Base-by-base conservation (phyloP, 169 alveolate species). In the Cryptosporidium xiaoi region DNA sequence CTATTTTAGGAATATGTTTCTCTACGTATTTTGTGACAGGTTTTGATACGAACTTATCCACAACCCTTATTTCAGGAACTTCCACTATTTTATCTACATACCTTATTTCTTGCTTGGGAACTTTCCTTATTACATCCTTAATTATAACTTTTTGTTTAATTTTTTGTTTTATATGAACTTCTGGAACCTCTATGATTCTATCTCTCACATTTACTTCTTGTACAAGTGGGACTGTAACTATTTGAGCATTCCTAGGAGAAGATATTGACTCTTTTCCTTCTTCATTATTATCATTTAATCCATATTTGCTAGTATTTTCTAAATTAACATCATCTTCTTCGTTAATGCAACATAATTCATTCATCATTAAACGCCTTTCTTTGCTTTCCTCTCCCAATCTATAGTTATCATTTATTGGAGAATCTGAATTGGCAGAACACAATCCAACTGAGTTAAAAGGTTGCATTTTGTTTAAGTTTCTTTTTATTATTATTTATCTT, bases 161-260 rank as follows among this genome's bases (percentile, higher is more conserved):
- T 62, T 77, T 77, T 20, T 77, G 85, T 62, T 65, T 77, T 60
- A 77, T 60, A 44, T 77, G 85, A 33, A 77, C 85, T 62, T 77
- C 85, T 15, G 85, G 85, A 40, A 77, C 85, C 46, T 77, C 85
- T 24, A 77, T 77, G 36, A 77, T 77, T 77, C 85, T 56, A 13
- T 77, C 85, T 46, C 85, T 77, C 10, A 77, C 85, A 77, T 77
- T 77, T 16, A 77, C 85, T 58, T 77, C 85, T 40, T 77, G 85
- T 18, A 77, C 85, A 1, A 77, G n/a, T 20, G 85, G 85, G 55
- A 77, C 85, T 18, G 69, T 77, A 6, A 77, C 85, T 34, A 77
- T 62, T 48, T 77, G 85, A 44, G 85, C 85, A 77, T 77, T 77
- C 10, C 64, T 53, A n/a, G 85, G 69, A 10, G 85, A 69, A 1